These are phyloP conservation scores for Plasmodium adleri DNA, from an alignment of 169 alveolate species.

Conservation along the genomic window DNA sequence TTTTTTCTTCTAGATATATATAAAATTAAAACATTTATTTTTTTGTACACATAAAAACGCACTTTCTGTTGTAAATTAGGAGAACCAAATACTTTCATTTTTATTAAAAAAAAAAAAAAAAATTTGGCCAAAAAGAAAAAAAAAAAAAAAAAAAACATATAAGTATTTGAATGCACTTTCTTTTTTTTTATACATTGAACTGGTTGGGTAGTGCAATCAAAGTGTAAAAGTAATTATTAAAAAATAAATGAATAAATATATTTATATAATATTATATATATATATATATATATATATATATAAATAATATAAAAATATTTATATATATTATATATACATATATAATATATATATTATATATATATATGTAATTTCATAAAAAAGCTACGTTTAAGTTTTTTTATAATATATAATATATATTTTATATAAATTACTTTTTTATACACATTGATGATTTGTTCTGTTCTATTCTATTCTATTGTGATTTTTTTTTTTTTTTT, in stretches of 20 bases:
- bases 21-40: background rate
- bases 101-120: conserved; percentile 1
- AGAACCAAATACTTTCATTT: background rate
- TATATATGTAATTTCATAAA: conserved; percentile 4
- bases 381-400: background rate
- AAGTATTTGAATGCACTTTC: conserved; percentile 12
- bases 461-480: too few species aligned
- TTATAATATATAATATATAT: too few species aligned
- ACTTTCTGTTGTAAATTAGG: conserved; percentile 1
- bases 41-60: background rate
- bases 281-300: background rate
- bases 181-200: background rate
- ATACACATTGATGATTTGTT: too few species aligned
- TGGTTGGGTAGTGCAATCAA: background rate
- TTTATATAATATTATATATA: background rate
- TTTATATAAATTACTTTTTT: too few species aligned
- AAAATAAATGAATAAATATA: background rate
- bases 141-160: background rate
- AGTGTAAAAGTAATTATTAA: conserved; percentile 6
- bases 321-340: background rate
- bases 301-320: background rate
- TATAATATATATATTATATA: background rate
- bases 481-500: too few species aligned
- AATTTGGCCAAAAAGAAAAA: background rate
- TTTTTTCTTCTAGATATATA: background rate